Conservation (phyloP, 2,329 filamentous ascomycete species). For the Microcyclospora pomicola region DNA sequence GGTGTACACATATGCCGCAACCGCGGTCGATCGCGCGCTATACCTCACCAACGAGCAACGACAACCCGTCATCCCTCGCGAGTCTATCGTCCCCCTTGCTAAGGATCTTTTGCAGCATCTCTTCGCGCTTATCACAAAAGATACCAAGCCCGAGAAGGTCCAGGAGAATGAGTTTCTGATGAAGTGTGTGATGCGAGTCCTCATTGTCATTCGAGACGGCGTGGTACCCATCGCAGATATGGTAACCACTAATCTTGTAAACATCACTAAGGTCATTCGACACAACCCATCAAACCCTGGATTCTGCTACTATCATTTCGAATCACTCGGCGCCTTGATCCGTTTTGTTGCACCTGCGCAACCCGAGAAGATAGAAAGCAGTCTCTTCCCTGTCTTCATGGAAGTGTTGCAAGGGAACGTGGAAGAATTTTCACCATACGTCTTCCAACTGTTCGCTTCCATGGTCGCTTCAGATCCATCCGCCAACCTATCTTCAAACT, state of each 20-base stretch:
- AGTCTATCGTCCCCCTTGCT: conserved; percentile 65
- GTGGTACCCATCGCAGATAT: conserved; percentile 60
- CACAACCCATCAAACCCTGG: conserved; percentile 92
- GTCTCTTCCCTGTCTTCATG: conserved; percentile 72
- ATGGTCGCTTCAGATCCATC: conserved; percentile 75
- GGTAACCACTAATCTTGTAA: conserved; percentile 71
- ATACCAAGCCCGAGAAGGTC: conserved; percentile 74
- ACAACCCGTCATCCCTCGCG: conserved; percentile 64
- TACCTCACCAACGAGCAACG: conserved; percentile 66
- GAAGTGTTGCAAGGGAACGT: conserved; percentile 69
- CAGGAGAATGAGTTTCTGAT: conserved; percentile 99
- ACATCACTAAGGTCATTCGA: conserved; percentile 82
- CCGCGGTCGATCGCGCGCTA: conserved; percentile 86
- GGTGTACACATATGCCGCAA: conserved; percentile 92
- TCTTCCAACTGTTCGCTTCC: conserved; percentile 89
- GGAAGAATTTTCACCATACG: conserved; percentile 87
- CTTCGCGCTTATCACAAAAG: conserved; percentile 80
- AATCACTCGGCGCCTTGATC: conserved; percentile 81
- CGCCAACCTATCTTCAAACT: conserved; percentile 65
- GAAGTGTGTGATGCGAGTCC: conserved; percentile 94
- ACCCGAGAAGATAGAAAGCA: conserved; percentile 61
- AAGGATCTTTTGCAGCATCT: conserved; percentile 80
- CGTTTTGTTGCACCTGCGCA: conserved; percentile 56
- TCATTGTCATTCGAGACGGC: conserved; percentile 83
- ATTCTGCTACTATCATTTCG: conserved; percentile 98